These are phyloP conservation scores for Trametes meyenii DNA, from an alignment of 768 basidiomycete genomes.

Conservation along the genomic window DNA sequence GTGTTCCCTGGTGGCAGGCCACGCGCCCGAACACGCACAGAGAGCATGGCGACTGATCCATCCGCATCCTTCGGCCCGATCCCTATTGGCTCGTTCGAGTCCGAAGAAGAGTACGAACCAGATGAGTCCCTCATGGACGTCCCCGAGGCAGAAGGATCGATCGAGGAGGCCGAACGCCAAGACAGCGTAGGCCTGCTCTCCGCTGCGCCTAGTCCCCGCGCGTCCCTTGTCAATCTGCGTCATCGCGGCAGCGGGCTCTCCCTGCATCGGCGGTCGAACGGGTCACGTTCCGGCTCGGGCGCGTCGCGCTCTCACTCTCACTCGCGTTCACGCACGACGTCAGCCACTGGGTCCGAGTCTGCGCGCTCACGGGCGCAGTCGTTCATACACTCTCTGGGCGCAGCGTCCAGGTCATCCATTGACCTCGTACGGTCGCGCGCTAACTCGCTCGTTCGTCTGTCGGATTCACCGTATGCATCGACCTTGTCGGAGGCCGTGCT, in stretches of 20 bases:
- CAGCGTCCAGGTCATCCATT: slow-evolving; percentile 62
- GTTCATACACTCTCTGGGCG: slow-evolving; percentile 63
- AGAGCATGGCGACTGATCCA: slow-evolving; percentile 29
- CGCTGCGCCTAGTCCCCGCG: slow-evolving; percentile 49
- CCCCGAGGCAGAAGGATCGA: slow-evolving; percentile 53
- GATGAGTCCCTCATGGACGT: slow-evolving; percentile 38
- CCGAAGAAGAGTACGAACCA: slow-evolving; percentile 31
- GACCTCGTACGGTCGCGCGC: slow-evolving; percentile 61
- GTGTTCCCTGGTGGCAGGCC: slow-evolving; percentile 35
- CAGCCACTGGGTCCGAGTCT: slow-evolving; percentile 34
- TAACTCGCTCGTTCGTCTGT: slow-evolving; percentile 67
- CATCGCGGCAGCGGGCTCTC: slow-evolving; percentile 43
- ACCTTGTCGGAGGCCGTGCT: slow-evolving; percentile 46
- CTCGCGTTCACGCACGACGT: slow-evolving; percentile 39
- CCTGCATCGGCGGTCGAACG: slow-evolving; percentile 38
- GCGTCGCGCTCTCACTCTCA: slow-evolving; percentile 51
- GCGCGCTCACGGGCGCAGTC: slow-evolving; percentile 69
- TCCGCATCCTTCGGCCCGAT: slow-evolving; percentile 33
- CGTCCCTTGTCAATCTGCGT: slow-evolving; percentile 48
- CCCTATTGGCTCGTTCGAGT: slow-evolving; percentile 28
- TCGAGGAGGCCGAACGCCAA: slow-evolving; percentile 64
- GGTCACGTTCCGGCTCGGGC: slow-evolving; percentile 47
- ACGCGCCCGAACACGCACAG: slow-evolving; percentile 30
- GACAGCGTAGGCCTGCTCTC: slow-evolving; percentile 62
- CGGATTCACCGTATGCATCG: slow-evolving; percentile 36